Conservation (phyloP, 1,139 yeast species). For the Pichia sp. region DNA sequence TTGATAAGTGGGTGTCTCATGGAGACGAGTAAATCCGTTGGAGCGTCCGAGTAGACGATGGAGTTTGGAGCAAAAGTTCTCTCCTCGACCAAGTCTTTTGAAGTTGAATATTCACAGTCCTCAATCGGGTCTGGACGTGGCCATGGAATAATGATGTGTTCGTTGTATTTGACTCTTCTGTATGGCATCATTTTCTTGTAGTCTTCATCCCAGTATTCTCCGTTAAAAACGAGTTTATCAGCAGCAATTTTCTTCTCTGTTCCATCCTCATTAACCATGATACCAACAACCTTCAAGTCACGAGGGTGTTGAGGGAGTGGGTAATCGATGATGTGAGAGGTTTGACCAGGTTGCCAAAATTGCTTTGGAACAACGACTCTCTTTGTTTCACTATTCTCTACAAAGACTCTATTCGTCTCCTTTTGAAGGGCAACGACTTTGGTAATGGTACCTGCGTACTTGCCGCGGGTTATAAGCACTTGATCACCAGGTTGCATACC, state of each 20-base stretch:
- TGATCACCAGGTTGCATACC: conserved; percentile 55
- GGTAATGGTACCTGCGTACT: conserved; percentile 64
- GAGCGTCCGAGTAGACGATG: conserved; percentile 61
- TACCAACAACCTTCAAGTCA: conserved; percentile 71
- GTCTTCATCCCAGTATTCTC: conserved; percentile 64
- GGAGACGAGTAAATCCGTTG: conserved; percentile 51
- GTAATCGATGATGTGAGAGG: conserved; percentile 54
- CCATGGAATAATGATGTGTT: conserved; percentile 76
- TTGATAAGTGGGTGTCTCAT: conserved; percentile 68
- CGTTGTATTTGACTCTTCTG: conserved; percentile 64
- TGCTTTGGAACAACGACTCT: conserved; percentile 56
- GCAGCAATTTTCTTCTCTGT: conserved; percentile 63
- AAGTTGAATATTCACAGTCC: conserved; percentile 57
- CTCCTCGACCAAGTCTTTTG: conserved; percentile 53
- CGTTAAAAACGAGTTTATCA: conserved; percentile 60
- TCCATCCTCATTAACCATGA: conserved; percentile 58
- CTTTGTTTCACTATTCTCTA: conserved; percentile 51
- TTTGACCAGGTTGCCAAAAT: conserved; percentile 69
- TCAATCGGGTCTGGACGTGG: conserved; percentile 69
- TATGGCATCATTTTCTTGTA: conserved; percentile 70
- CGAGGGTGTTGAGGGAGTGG: conserved; percentile 56
- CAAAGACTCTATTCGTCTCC: conserved; percentile 43
- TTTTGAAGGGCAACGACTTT: conserved; percentile 41
- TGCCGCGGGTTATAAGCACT: conserved; percentile 61
- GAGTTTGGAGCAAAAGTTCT: conserved; percentile 72